Base-by-base conservation (phyloP, 768 basidiomycete species). In the Coprinellus micaceus region DNA sequence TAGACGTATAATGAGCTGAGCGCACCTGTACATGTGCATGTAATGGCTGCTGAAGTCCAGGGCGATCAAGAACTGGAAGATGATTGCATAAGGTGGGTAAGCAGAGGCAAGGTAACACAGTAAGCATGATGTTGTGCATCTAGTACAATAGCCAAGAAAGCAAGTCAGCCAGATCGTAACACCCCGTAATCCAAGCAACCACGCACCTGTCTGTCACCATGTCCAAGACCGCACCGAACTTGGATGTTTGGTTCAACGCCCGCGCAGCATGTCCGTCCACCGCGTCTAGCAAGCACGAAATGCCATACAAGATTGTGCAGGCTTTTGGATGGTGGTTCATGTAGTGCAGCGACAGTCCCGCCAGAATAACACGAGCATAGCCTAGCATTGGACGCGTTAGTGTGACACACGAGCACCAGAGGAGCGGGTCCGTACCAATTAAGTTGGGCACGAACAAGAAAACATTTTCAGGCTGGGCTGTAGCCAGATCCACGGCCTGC, bases 1-100 rank as follows among this genome's bases (percentile, higher is more conserved):
- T 41, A 13, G 41, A 13, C 45, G 54, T 52, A 53, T 1, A 40
- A 53, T 11, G 25, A 2, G 4, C 36, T 19, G 19, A 17, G 57
- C 62, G 52, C 64, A 95, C 96, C 96, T 97, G 71, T 98, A 97
- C 97, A 98, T 99, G 71, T 98, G 97, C 85, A 98, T 98, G 74
- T 98, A 98, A 72, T 98, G 97, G 63, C 93, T 96, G 64, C 90
- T 88, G 69, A 99, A 99, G 70, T 99, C 97, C 56, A 99, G 83
- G 0, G 95, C 85, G 72, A 99, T 99, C 59, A 99, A 83, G 74
- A 91, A 88, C 72, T 97, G 94, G 78, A 99, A 98, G 49, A 86
- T 64, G 30, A 96, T 74, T 2, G 95, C 90, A 60, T 78, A 91
- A n/a, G 72, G 64, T 3, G 94, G 94, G 74, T 98, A 98, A 51